Conservation (phyloP, 441 rosid genomes). For the Populus tomentosa region DNA sequence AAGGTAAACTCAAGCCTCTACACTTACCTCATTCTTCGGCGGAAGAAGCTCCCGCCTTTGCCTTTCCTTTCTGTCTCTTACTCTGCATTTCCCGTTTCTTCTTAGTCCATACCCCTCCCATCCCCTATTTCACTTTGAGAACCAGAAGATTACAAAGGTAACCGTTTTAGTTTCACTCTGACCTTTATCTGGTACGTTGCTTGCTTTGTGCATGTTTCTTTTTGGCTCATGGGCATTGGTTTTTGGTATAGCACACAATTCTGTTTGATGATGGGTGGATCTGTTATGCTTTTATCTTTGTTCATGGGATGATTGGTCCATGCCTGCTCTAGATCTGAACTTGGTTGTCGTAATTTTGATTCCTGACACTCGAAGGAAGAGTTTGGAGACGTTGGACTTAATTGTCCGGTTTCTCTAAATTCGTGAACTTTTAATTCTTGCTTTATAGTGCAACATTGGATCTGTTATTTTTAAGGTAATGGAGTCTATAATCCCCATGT, state of each 20-base stretch:
- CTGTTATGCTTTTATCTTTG: neutral
- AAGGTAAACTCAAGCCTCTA: neutral
- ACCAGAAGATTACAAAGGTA: neutral
- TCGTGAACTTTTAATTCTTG: neutral
- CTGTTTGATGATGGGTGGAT: neutral
- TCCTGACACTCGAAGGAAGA: neutral
- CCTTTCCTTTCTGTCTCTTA: neutral
- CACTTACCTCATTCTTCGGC: neutral
- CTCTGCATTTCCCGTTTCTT: neutral
- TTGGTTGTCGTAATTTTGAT: no score
- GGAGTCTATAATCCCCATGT: neutral
- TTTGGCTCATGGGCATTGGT: conserved; percentile 3
- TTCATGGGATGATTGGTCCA: neutral
- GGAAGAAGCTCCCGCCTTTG: neutral
- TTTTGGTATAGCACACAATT: neutral
- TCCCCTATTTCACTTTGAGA: neutral
- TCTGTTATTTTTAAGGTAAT: conserved; percentile 3
- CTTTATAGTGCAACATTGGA: neutral
- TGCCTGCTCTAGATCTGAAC: neutral
- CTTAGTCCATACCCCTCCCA: no score
- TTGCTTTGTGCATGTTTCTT: neutral
- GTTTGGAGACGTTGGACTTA: neutral
- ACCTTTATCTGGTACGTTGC: neutral
- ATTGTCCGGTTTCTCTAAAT: neutral
- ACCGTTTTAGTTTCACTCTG: neutral